Evolutionary conservation across 768 basidiomycete genomes (phyloP).

Genomic region (Coprinopsis marcescibilis): DNA sequence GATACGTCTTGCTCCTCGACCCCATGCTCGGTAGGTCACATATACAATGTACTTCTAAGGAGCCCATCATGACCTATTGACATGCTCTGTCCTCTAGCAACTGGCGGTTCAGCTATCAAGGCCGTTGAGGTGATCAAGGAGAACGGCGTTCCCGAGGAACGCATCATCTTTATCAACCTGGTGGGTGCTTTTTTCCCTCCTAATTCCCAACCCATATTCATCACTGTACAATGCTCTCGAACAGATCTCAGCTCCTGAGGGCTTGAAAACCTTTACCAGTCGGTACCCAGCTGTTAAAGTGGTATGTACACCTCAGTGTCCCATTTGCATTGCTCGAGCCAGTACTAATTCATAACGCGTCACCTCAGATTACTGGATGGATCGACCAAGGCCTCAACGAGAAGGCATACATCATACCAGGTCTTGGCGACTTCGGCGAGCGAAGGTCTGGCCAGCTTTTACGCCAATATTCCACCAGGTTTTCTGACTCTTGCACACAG

Average conservation of each 20-base stretch:
- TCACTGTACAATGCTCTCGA: conserved; percentile 4
- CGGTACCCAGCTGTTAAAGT: conserved; percentile 74
- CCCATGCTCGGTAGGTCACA: conserved; percentile 84
- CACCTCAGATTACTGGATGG: conserved; percentile 85
- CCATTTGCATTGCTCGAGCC: neutral
- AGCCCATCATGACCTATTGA: neutral
- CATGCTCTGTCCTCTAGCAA: conserved; percentile 45
- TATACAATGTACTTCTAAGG: neutral
- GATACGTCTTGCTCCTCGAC: conserved; percentile 92
- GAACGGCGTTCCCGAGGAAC: conserved; percentile 88
- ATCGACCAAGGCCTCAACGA: conserved; percentile 91
- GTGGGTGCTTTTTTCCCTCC: conserved; percentile 37
- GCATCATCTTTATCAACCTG: conserved; percentile 92
- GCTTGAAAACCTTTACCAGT: conserved; percentile 72
- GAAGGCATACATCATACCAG: conserved; percentile 86
- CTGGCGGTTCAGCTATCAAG: conserved; percentile 96
- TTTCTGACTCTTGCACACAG: neutral
- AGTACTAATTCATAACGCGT: neutral
- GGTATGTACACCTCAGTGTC: conserved; percentile 37
- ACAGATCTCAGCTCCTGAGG: conserved; percentile 87
- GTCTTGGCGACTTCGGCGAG: conserved; percentile 97
- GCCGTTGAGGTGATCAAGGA: conserved; percentile 92
- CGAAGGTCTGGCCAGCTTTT: conserved; percentile 47
- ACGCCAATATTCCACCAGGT: neutral
- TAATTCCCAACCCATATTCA: conserved; percentile 2